Conservation (phyloP, 805 yeast genomes). For the Saturnispora gosingensis region DNA sequence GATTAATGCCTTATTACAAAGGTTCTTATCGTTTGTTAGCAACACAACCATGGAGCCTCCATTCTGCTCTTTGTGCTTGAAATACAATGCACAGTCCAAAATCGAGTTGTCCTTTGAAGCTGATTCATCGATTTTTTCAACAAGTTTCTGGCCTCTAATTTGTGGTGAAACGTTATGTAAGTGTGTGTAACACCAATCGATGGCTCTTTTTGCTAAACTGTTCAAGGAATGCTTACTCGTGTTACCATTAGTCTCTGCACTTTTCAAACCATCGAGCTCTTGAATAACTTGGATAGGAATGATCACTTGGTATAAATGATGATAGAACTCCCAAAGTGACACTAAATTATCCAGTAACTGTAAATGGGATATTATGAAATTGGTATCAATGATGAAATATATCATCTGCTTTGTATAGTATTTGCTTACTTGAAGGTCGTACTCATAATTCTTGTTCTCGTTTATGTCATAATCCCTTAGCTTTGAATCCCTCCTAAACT, state of each 20-base stretch:
- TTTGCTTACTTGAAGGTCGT: not conserved
- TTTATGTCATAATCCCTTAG: not conserved
- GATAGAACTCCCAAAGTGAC: conserved; percentile 27
- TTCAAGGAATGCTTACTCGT: conserved; percentile 19
- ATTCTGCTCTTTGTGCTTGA: conserved; percentile 29
- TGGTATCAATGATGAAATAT: conserved; percentile 67
- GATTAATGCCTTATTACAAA: conserved; percentile 68
- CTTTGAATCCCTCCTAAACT: not conserved
- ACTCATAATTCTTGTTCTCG: not conserved
- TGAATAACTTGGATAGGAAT: conserved; percentile 62
- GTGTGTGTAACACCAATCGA: conserved; percentile 61
- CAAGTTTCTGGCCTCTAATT: conserved; percentile 55
- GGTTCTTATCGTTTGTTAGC: conserved; percentile 74
- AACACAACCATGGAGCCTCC: conserved; percentile 40
- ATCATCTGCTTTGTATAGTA: conserved; percentile 4
- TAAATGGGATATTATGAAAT: conserved; percentile 66
- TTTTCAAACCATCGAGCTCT: conserved; percentile 81
- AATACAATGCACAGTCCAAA: conserved; percentile 72
- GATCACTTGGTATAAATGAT: conserved; percentile 38
- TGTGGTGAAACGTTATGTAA: conserved; percentile 43
- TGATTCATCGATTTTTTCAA: conserved; percentile 40
- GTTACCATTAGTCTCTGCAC: conserved; percentile 19
- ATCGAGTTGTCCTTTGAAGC: conserved; percentile 70
- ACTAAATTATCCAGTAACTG: conserved; percentile 45
- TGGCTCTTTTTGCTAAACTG: conserved; percentile 54